Evolutionary conservation across 805 yeast genomes (phyloP).

Genomic region (Saccharomyces kudriavzevii): DNA sequence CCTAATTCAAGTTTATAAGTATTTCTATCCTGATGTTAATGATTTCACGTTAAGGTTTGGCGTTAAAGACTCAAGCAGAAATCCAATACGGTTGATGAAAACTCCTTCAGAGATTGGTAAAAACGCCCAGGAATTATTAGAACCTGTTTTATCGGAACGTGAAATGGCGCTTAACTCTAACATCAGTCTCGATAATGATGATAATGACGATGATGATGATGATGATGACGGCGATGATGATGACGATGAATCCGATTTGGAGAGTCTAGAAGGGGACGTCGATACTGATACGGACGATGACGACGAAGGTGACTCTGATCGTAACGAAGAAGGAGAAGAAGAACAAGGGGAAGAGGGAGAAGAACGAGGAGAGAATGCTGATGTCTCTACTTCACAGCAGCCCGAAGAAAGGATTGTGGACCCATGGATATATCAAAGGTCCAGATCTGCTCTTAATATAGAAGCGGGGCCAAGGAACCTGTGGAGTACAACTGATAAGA

Average conservation of each 20-base stretch:
- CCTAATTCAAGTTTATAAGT: constrained; percentile 25
- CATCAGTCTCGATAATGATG: not conserved
- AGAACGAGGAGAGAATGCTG: constrained; percentile 7
- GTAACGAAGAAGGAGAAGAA: constrained; percentile 10
- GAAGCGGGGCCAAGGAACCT: constrained; percentile 1
- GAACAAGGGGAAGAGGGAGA: constrained; percentile 10
- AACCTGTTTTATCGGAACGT: not conserved
- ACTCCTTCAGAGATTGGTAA: not conserved
- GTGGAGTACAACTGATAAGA: constrained; percentile 1
- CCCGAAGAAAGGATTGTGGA: not conserved
- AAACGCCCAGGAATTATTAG: not conserved
- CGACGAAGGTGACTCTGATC: constrained; percentile 8
- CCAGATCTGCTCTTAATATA: not conserved
- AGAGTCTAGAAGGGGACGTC: not conserved
- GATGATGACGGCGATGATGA: constrained; percentile 3
- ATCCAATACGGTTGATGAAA: not conserved
- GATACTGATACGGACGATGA: constrained; percentile 5
- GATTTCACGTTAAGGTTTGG: not conserved
- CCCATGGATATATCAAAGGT: not conserved
- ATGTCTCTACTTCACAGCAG: not conserved
- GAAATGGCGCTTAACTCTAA: not conserved
- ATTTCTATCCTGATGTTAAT: constrained; percentile 20
- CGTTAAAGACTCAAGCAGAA: not conserved
- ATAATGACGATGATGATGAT: constrained; percentile 6
- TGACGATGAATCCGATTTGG: not conserved